These are phyloP conservation scores for Acacia crassicarpa DNA, from an alignment of 306 rosid species.

Conservation along the genomic window DNA sequence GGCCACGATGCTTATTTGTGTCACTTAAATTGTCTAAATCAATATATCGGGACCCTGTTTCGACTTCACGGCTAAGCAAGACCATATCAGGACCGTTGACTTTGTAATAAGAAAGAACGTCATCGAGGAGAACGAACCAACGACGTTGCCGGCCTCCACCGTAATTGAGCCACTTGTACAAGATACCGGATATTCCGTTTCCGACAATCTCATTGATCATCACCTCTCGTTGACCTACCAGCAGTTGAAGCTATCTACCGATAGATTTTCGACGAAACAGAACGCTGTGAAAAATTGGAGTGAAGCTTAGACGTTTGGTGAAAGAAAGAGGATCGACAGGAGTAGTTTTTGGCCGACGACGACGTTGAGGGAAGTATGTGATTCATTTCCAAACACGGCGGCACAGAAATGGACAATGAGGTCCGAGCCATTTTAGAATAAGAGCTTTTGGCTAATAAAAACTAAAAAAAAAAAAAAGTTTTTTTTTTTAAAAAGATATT, in stretches of 20 bases:
- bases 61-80: conserved; percentile 36
- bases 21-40: conserved; percentile 44
- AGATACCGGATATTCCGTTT: conserved; percentile 44
- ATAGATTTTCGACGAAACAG: conserved; percentile 27
- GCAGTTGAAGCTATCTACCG: background rate
- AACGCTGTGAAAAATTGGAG: conserved; percentile 27
- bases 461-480: too few species aligned
- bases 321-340: background rate
- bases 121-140: conserved; percentile 55
- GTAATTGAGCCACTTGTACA: conserved; percentile 54
- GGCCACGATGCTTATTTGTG: conserved; percentile 17
- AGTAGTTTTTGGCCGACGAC: background rate
- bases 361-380: background rate
- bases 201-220: conserved; percentile 50
- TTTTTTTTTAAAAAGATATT: too few species aligned
- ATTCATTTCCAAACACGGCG: background rate
- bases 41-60: conserved; percentile 36
- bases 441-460: too few species aligned
- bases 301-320: background rate
- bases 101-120: conserved; percentile 52
- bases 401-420: background rate
- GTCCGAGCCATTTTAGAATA: background rate
- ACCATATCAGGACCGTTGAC: conserved; percentile 44
- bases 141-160: conserved; percentile 57
- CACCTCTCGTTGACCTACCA: conserved; percentile 29